phyloP scores from a whole-genome alignment of 2,329 filamentous ascomycete species.

The Ciborinia camelliae region DNA sequence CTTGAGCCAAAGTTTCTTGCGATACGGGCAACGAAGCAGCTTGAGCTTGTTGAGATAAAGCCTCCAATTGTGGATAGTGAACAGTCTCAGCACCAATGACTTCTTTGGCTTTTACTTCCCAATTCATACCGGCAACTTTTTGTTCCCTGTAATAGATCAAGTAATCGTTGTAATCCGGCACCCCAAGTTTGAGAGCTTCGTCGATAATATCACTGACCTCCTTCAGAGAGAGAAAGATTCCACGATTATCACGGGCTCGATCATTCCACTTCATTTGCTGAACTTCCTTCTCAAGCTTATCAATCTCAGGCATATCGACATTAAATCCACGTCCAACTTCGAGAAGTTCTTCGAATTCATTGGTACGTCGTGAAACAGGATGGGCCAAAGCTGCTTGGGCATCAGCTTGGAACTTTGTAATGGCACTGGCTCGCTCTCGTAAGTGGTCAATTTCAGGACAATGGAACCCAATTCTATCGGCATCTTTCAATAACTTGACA shows the following conservation, averaged over 20 bases:
- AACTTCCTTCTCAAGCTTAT: constrained; percentile 73
- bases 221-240: constrained; percentile 65
- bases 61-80: constrained; percentile 92
- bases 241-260: constrained; percentile 63
- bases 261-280: constrained; percentile 88
- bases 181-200: constrained; percentile 71
- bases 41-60: constrained; percentile 77
- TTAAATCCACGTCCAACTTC: constrained; percentile 87
- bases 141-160: constrained; percentile 74
- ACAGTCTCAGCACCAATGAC: constrained; percentile 88
- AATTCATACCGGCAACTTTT: constrained; percentile 71
- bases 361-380: constrained; percentile 58
- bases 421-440: constrained; percentile 78
- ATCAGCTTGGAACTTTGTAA: constrained; percentile 78
- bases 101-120: constrained; percentile 91
- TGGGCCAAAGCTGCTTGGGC: constrained; percentile 69
- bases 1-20: constrained; percentile 70
- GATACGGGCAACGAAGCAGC: constrained; percentile 72
- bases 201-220: constrained; percentile 78
- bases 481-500: constrained; percentile 75
- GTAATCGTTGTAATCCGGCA: constrained; percentile 77
- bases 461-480: constrained; percentile 86
- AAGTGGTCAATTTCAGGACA: constrained; percentile 85
- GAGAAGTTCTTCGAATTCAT: constrained; percentile 84
- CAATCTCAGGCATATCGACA: constrained; percentile 85